Evolutionary conservation across 345 rosid species (phyloP), one percentile per base, ranked within the genome.

Genomic region (Reutealis trisperma): DNA sequence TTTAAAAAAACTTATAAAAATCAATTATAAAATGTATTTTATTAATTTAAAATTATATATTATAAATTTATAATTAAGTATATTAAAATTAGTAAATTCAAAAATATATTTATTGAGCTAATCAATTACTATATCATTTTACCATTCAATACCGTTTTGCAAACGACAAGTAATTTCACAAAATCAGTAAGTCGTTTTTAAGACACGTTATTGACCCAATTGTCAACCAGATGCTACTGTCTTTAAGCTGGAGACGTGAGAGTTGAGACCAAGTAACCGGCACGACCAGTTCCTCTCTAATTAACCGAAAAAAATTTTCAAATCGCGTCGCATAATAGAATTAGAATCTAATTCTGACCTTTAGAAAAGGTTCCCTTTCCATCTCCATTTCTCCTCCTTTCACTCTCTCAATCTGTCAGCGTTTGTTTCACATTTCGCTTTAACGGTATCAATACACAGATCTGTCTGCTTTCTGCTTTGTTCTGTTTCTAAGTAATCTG

Each of bases 301-400:
- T 27, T 21, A 8, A 37, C 5, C 0, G 3, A 4, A 2, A 2
- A 47, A 1, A 24, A 45, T 61, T 62, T 62, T 16, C 37, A 30
- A 73, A 73, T 12, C 1, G 30, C 71, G 19, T 27, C 69, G 6
- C 3, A 1, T 55, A 3, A 54, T 60, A 15, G 74, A 25, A 19
- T 0, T 19, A 21, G 49, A 63, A 60, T 78, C 81, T 12, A 71
- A 30, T 74, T 67, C 80, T 59, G 6, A 66, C 13, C 68, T 34
- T 34, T 21, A 51, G 8, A 18, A 65, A 37, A 65, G 69, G 51
- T 34, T 65, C 49, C 25, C 13, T 25, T 47, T 47, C 30, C 70
- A n/a, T 44, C 19, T 42, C 12, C 34, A 14, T 3, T 13, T 49
- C 41, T 68, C 5, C 13, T 61, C 11, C 65, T 24, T 0, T 2